phyloP scores from a whole-genome alignment of 257 asterid genomes.

The Solanum sejunctum region DNA sequence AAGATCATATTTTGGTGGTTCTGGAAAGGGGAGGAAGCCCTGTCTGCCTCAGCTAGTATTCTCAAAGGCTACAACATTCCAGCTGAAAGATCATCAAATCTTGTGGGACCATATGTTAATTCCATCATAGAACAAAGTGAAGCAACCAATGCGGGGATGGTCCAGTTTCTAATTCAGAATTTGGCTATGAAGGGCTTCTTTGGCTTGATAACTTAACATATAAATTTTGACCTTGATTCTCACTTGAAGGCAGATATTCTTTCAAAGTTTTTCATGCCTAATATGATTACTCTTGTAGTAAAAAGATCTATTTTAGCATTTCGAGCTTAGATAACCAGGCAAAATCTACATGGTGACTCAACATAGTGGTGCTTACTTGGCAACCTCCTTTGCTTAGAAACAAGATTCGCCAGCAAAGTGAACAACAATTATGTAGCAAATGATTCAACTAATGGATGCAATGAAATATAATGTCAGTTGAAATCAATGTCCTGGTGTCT shows the following conservation, averaged over 20 bases:
- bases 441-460: background rate
- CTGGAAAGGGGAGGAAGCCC: conserved; percentile 68
- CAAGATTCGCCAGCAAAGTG: background rate
- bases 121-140: conserved; percentile 12
- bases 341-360: background rate
- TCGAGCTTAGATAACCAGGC: background rate
- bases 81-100: conserved; percentile 68
- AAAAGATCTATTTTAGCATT: background rate
- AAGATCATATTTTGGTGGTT: conserved; percentile 67
- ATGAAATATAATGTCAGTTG: background rate
- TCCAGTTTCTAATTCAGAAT: conserved; percentile 53
- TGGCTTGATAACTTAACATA: too few species aligned
- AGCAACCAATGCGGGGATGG: conserved; percentile 32
- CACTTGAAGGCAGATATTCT: background rate
- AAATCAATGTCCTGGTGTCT: background rate
- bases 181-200: conserved; percentile 10
- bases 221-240: background rate
- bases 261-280: background rate
- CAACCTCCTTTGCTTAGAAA: background rate
- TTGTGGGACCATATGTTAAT: conserved; percentile 48
- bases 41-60: conserved; percentile 53
- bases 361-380: background rate
- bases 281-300: background rate
- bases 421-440: background rate
- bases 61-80: conserved; percentile 89